Conservation (phyloP, 176 grass and related monocot genomes). For the Aegilops sharonensis region DNA sequence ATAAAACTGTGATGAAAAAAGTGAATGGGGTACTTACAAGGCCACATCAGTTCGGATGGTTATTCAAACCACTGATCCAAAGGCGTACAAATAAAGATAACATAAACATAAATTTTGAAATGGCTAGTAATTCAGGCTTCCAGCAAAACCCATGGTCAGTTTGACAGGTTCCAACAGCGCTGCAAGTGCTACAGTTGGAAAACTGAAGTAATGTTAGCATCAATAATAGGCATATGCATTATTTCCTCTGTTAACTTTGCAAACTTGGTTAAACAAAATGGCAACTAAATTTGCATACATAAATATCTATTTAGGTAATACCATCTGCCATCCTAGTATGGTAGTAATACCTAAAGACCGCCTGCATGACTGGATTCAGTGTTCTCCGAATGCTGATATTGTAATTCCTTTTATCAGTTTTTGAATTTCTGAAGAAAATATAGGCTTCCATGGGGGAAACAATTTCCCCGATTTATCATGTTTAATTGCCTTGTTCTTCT, state of each 20-base stretch:
- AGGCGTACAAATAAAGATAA: too few species aligned
- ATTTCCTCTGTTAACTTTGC: neutral
- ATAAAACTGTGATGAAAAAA: neutral
- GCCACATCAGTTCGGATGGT: constrained; percentile 85
- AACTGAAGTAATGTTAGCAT: neutral
- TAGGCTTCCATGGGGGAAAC: neutral
- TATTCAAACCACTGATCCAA: constrained; percentile 83
- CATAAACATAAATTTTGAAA: too few species aligned
- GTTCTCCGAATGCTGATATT: neutral
- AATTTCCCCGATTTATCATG: neutral
- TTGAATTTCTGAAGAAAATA: neutral
- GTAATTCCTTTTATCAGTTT: neutral
- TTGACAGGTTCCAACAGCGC: neutral
- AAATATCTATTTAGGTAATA: neutral
- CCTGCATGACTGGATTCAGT: neutral
- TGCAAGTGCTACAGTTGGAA: neutral
- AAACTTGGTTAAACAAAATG: neutral
- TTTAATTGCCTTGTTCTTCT: neutral
- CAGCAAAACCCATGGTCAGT: neutral
- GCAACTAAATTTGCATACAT: neutral
- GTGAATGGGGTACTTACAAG: constrained; percentile 46
- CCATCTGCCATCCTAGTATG: neutral
- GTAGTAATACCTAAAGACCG: neutral
- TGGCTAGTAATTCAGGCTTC: too few species aligned
- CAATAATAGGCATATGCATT: neutral